Evolutionary conservation across 1,284 basidiomycete genomes (phyloP).

Genomic region (Papiliotrema flavescens): DNA sequence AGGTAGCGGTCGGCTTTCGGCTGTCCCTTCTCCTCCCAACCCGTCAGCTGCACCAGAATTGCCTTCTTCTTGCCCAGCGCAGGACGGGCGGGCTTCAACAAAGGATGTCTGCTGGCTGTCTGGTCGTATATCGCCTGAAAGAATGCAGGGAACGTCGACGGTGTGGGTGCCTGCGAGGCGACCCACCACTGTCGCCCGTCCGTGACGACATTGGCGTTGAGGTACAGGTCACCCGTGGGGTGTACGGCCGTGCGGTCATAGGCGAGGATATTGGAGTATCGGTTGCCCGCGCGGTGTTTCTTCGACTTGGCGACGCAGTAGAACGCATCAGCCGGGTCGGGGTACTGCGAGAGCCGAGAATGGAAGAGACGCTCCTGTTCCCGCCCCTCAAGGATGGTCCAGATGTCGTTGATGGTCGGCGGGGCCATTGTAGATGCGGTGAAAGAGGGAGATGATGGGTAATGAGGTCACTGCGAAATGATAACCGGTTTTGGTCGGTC

Average conservation of each 20-base stretch:
- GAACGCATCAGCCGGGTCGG: slow-evolving; percentile 13
- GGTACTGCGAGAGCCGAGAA: background rate
- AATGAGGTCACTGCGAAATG: too few relatives aligned
- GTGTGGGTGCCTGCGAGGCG: slow-evolving; percentile 42
- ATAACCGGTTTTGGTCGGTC: too few relatives aligned
- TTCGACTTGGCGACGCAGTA: slow-evolving; percentile 29
- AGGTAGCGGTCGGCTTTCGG: slow-evolving; percentile 42
- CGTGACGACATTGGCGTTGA: slow-evolving; percentile 43
- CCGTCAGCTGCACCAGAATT: slow-evolving; percentile 43
- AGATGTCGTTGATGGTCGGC: background rate
- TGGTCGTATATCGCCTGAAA: slow-evolving; percentile 32
- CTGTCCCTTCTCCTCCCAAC: slow-evolving; percentile 35
- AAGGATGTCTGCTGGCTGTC: slow-evolving; percentile 20
- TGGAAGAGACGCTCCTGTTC: slow-evolving; percentile 3
- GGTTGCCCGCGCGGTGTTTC: slow-evolving; percentile 22
- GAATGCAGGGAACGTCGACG: slow-evolving; percentile 29
- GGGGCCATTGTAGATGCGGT: too few relatives aligned
- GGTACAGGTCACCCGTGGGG: slow-evolving; percentile 18
- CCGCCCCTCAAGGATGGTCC: slow-evolving; percentile 5
- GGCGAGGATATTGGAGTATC: slow-evolving; percentile 40
- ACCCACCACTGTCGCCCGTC: slow-evolving; percentile 38
- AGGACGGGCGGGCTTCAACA: background rate
- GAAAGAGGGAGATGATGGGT: too few relatives aligned
- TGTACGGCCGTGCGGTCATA: slow-evolving; percentile 41
- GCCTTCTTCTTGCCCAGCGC: background rate